Percentiles rank a stretch among this genome's conserved stretches.
phyloP scores from a whole-genome alignment of 2,329 filamentous ascomycete species.

The Akanthomyces muscarius region DNA sequence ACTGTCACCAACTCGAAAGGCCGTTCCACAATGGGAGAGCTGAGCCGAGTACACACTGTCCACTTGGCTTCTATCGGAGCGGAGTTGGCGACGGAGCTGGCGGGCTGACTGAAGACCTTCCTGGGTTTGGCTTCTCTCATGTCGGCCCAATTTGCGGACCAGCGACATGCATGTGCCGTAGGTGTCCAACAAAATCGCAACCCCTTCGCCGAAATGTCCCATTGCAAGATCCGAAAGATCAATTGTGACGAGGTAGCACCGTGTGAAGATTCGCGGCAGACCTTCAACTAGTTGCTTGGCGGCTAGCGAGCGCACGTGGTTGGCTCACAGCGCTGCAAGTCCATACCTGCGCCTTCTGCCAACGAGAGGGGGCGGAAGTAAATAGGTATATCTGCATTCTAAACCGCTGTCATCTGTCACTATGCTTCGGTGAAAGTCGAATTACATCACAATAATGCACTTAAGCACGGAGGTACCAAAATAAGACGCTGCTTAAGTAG shows the following conservation, averaged over 20 bases:
- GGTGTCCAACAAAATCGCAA: constrained; percentile 43
- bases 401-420: not conserved
- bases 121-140: constrained; percentile 21
- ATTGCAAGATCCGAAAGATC: constrained; percentile 22
- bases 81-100: constrained; percentile 35
- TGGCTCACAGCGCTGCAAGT: not conserved
- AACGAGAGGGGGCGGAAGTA: not conserved
- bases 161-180: constrained; percentile 45
- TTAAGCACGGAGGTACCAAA: too few species aligned
- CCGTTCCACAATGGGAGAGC: constrained; percentile 37
- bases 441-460: not conserved
- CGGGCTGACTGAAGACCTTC: constrained; percentile 19
- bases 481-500: too few species aligned
- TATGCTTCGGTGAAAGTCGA: not conserved
- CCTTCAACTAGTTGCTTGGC: not conserved
- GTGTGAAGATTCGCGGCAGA: not conserved
- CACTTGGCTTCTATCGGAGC: constrained; percentile 38
- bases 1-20: constrained; percentile 47
- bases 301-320: not conserved
- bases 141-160: constrained; percentile 33
- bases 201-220: constrained; percentile 41
- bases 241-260: not conserved
- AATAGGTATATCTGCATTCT: not conserved
- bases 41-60: constrained; percentile 40
- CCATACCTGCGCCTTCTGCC: not conserved